Evolutionary conservation across 1,139 yeast genomes (phyloP), one percentile per base, ranked within the genome.

Genomic region (Sugiyamaella xylanicola): DNA sequence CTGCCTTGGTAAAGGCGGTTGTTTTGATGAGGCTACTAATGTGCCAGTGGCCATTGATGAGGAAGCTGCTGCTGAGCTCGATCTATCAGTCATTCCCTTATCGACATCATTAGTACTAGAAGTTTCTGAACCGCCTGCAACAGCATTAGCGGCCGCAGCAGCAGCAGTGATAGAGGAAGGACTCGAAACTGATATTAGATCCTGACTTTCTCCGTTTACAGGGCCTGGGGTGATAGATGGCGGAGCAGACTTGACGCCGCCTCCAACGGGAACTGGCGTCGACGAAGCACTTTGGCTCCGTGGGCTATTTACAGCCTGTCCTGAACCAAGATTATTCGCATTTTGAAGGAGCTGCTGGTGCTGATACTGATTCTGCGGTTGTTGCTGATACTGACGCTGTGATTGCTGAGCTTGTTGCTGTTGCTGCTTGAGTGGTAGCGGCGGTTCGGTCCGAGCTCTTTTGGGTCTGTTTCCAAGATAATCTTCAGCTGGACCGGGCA

Each of bases 401-500:
- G 15, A 13, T 37, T 9, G 19, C 41, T 5, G 20, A 19, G 16
- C 8, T 36, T 11, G 17, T 40, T 40, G 43, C 16, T 22, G 51
- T 36, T 27, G 29, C 13, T 3, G 19, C 7, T 16, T 29, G 25
- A 13, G 42, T 21, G 22, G 27, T 15, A 22, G 22, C 13, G 51
- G 51, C 11, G 51, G 45, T 15, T 49, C 53, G 7, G 48, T 42
- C 16, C 32, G 43, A 8, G 49, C 49, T 43, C 44, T 32, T 29
- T 51, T 51, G 11, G 44, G 45, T 27, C 20, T 39, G 25, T 48
- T 48, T 29, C 56, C 56, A 5, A 54, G 37, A 40, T 54, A 54
- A 20, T 53, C 56, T 16, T 56, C 59, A n/a, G 58, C 59, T 13
- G 56, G 58, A 15, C 22, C 46, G 1, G 68, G 68, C 22, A 65